A percentile compares a stretch with the other conserved stretches of the same genome.
Evolutionary conservation across 2,329 filamentous ascomycete genomes (phyloP).

Genomic region (Aureobasidium leucospermi): DNA sequence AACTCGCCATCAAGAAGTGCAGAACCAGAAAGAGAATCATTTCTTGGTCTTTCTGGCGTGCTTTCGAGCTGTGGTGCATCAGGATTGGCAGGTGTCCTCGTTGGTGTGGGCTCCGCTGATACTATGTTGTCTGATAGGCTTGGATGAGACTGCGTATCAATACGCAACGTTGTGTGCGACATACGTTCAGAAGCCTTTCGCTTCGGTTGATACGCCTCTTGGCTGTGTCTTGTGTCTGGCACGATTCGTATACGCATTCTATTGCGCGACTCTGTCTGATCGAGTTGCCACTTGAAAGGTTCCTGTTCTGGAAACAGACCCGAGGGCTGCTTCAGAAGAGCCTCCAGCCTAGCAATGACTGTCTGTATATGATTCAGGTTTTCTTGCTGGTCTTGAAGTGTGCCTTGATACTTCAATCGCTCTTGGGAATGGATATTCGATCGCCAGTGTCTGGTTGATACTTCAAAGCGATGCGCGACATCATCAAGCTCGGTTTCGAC

Average conservation of each 20-base stretch:
- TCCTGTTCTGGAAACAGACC: slow-evolving; percentile 62
- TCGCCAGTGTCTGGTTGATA: slow-evolving; percentile 83
- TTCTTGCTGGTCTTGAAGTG: slow-evolving; percentile 88
- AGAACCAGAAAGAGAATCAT: slow-evolving; percentile 35
- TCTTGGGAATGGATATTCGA: slow-evolving; percentile 92
- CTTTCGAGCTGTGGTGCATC: slow-evolving; percentile 17
- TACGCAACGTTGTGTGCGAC: slow-evolving; percentile 29
- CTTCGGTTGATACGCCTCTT: slow-evolving; percentile 79
- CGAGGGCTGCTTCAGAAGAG: slow-evolving; percentile 69
- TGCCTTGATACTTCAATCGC: slow-evolving; percentile 81
- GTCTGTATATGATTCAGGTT: slow-evolving; percentile 71
- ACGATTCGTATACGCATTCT: slow-evolving; percentile 86
- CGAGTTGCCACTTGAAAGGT: slow-evolving; percentile 76
- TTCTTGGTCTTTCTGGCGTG: slow-evolving; percentile 30
- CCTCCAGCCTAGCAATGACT: slow-evolving; percentile 69
- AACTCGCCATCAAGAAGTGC: slow-evolving; percentile 74
- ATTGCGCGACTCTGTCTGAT: slow-evolving; percentile 91
- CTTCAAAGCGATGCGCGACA: slow-evolving; percentile 71
- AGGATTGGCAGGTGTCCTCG: neutral
- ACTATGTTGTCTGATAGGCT: slow-evolving; percentile 24
- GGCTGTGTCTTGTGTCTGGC: slow-evolving; percentile 62
- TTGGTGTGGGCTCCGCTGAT: slow-evolving; percentile 17
- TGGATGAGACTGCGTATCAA: slow-evolving; percentile 22
- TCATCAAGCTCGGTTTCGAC: slow-evolving; percentile 64
- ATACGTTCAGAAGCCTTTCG: slow-evolving; percentile 53